A percentile compares a stretch with the other conserved stretches of the same genome.
phyloP scores from a whole-genome alignment of 352 stramenopile genomes.

The Globisporangium carolinianum region DNA sequence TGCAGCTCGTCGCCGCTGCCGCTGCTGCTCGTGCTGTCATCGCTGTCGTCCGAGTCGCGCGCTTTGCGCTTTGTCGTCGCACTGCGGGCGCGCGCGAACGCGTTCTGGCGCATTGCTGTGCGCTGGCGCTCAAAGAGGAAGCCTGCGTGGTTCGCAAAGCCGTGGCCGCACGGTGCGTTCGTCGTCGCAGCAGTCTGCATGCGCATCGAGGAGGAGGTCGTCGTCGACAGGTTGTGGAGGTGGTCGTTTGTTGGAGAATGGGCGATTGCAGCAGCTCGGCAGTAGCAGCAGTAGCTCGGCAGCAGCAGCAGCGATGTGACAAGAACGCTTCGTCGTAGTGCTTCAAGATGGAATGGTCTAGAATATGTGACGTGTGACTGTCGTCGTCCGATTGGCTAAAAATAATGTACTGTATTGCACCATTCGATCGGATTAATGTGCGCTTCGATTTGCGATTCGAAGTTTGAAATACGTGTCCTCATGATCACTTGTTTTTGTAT shows the following conservation, averaged over 20 bases:
- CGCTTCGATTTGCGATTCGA: no score
- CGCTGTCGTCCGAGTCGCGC: conserved; percentile 17
- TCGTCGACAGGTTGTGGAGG: neutral
- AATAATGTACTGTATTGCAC: no score
- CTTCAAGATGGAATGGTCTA: neutral
- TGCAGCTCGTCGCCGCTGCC: conserved; percentile 5
- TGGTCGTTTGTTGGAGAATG: neutral
- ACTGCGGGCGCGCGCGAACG: conserved; percentile 32
- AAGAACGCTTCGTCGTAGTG: neutral
- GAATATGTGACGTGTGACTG: neutral
- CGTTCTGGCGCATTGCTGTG: conserved; percentile 33
- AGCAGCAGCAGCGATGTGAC: neutral
- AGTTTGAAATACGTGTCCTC: no score
- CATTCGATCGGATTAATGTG: no score
- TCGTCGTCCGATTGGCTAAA: no score
- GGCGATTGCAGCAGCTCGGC: neutral
- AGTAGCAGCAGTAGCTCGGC: neutral
- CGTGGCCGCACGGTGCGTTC: conserved; percentile 28
- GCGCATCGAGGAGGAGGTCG: conserved; percentile 8
- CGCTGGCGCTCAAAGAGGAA: conserved; percentile 38
- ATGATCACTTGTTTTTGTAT: no score
- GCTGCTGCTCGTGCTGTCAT: neutral
- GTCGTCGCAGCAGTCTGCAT: conserved; percentile 2
- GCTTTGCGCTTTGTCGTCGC: conserved; percentile 33
- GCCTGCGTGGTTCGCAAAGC: conserved; percentile 24